Percentiles rank a stretch among this genome's conserved stretches.
Evolutionary conservation across 108 stramenopile genomes (phyloP).

Genomic region (Cyclotella cryptica): DNA sequence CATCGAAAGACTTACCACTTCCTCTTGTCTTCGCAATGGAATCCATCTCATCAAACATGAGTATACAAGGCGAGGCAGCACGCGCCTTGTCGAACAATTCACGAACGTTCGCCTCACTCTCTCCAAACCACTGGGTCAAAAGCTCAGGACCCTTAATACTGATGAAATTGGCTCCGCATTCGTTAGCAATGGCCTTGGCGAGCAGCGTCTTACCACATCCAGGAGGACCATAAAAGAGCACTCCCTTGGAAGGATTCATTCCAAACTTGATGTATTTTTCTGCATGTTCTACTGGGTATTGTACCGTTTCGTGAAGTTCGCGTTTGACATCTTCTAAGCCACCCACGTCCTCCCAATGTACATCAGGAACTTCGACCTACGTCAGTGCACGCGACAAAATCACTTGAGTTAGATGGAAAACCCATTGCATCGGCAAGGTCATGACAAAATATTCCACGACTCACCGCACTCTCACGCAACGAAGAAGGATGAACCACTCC

Average conservation of each 20-base stretch:
- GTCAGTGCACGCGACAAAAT: background rate
- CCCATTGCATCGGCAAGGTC: conserved; percentile 10
- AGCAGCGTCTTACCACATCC: conserved; percentile 99
- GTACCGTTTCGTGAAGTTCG: conserved; percentile 98
- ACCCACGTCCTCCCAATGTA: conserved; percentile 98
- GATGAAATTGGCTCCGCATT: conserved; percentile 99
- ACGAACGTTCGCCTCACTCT: conserved; percentile 98
- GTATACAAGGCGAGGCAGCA: conserved; percentile 98
- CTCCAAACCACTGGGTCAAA: conserved; percentile 99
- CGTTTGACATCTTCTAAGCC: conserved; percentile 98
- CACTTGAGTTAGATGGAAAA: conserved; percentile 16
- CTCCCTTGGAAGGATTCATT: conserved; percentile 96
- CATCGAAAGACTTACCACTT: conserved; percentile 58
- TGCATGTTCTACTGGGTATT: conserved; percentile 98
- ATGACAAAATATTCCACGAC: conserved; percentile 28
- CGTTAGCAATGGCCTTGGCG: conserved; percentile 99
- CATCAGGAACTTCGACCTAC: conserved; percentile 89
- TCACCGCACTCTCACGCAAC: conserved; percentile 93
- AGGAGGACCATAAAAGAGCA: conserved; percentile 99
- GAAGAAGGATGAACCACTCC: conserved; percentile 90
- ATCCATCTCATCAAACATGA: conserved; percentile 99
- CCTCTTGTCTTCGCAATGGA: conserved; percentile 99
- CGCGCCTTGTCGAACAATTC: conserved; percentile 99
- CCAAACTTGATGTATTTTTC: conserved; percentile 97
- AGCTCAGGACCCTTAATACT: conserved; percentile 99